Evolutionary conservation across 306 rosid genomes (phyloP).

Genomic region (Biancaea sappan): DNA sequence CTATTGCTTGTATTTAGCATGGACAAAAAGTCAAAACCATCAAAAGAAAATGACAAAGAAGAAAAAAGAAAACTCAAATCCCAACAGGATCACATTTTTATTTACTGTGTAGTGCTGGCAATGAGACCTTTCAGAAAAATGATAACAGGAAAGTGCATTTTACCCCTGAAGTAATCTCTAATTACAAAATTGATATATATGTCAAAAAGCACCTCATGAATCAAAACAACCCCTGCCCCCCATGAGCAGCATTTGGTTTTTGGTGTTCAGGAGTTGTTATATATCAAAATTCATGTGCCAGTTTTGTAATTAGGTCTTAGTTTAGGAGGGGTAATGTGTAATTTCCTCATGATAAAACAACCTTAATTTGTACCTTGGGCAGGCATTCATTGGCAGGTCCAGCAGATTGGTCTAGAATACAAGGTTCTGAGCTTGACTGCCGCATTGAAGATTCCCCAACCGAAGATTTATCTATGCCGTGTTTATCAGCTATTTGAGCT

Average conservation of each 20-base stretch:
- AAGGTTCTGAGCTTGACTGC: slow-evolving; percentile 39
- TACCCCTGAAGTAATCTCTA: not conserved
- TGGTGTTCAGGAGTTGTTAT: no score
- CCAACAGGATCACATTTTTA: not conserved
- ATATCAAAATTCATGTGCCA: no score
- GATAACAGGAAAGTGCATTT: no score
- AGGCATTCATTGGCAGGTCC: slow-evolving; percentile 50
- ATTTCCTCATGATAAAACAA: no score
- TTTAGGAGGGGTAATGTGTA: no score
- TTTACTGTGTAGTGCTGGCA: no score
- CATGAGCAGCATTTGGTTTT: no score
- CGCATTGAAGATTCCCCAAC: slow-evolving; percentile 55
- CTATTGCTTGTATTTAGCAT: not conserved
- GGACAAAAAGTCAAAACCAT: not conserved
- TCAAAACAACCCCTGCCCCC: no score
- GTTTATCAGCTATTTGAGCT: slow-evolving; percentile 39
- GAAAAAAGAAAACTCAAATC: not conserved
- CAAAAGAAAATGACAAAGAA: not conserved
- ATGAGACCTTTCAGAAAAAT: no score
- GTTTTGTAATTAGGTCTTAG: no score
- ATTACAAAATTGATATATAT: no score
- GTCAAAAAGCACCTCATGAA: no score
- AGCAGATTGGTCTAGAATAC: slow-evolving; percentile 40
- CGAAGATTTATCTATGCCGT: slow-evolving; percentile 47
- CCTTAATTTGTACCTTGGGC: slow-evolving; percentile 62